These are phyloP conservation scores for Aureobasidium leucospermi DNA, from an alignment of 2,329 filamentous ascomycete genomes.

Conservation along the genomic window DNA sequence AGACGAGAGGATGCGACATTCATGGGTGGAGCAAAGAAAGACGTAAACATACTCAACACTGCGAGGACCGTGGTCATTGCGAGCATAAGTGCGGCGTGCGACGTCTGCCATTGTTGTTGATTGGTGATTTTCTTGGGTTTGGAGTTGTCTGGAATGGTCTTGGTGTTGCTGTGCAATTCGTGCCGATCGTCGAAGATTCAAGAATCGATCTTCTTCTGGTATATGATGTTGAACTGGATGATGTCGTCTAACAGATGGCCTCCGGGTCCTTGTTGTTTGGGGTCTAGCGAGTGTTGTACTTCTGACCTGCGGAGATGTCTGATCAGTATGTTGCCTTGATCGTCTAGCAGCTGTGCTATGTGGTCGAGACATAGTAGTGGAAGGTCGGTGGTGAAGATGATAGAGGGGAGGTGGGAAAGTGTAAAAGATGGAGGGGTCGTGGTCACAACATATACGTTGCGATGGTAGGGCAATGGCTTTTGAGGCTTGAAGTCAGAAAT, in stretches of 20 bases:
- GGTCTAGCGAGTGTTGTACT: not conserved
- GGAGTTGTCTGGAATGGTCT: not conserved
- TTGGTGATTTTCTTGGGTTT: not conserved
- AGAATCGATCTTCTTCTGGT: conserved; percentile 3
- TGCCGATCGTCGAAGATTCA: conserved; percentile 2
- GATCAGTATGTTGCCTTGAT: conserved; percentile 5
- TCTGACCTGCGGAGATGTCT: not conserved
- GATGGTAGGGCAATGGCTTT: conserved; percentile 11
- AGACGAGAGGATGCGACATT: not conserved
- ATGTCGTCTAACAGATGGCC: not conserved
- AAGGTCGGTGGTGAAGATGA: too few species aligned
- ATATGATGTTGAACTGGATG: not conserved
- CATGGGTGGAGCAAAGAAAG: not conserved
- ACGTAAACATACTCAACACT: conserved; percentile 9
- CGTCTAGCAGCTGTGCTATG: not conserved
- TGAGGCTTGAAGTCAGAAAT: conserved; percentile 11
- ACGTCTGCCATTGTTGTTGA: conserved; percentile 8
- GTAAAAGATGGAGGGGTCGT: not conserved
- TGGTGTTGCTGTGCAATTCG: conserved; percentile 8
- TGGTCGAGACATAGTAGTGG: not conserved
- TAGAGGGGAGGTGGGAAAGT: not conserved
- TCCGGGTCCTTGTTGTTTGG: not conserved
- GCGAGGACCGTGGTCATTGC: conserved; percentile 13
- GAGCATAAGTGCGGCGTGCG: conserved; percentile 13
- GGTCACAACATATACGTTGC: conserved; percentile 7